Base-by-base conservation (phyloP, 768 basidiomycete genomes). In the Suillus tomentosus region DNA sequence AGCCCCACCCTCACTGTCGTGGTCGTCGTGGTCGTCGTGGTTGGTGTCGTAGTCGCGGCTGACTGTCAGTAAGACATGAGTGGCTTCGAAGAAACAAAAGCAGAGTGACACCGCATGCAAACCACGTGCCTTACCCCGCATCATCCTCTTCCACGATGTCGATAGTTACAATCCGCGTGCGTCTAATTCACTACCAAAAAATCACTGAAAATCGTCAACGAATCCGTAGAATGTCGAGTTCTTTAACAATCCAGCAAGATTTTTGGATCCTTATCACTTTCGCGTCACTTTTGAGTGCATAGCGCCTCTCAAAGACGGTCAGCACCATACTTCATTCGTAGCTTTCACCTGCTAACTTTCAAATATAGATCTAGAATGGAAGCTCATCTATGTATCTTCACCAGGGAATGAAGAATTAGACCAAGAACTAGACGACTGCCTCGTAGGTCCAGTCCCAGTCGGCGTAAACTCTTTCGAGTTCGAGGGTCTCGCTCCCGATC, bases 391-490 rank as follows among this genome's bases (percentile, higher is more conserved):
- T 75, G 96, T 99, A 60, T 94, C 97, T 2, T 94, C 91, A 3
- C 96, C 96, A 0, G 95, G 90, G 11, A 86, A 92, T 73, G 92
- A 94, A 71, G 88, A 91, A 47, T 90, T 91, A 57, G 97, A 99
- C 76, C 97, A 99, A 75, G 97, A 99, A 75, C 85, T 99, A 27
- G 97, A 99, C 77, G 93, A 94, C 72, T 98, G 95, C 76, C 89
- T 98, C 70, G 97, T 99, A 39, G 97, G 97, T 2, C 97, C 97
- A 3, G 92, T 99, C 31, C 97, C 97, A 15, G 83, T 89, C n/a
- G 97, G 97, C 60, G 87, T 98, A 71, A 99, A 98, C 80, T 91
- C 95, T 2, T 99, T 99, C 75, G 95, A 96, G 72, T 99, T 99
- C 78, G 90, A 93, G 75, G 94, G 94, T 22, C 84, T 87, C 11